Conservation (phyloP, 257 asterid species). For the Jacaranda copaia region DNA sequence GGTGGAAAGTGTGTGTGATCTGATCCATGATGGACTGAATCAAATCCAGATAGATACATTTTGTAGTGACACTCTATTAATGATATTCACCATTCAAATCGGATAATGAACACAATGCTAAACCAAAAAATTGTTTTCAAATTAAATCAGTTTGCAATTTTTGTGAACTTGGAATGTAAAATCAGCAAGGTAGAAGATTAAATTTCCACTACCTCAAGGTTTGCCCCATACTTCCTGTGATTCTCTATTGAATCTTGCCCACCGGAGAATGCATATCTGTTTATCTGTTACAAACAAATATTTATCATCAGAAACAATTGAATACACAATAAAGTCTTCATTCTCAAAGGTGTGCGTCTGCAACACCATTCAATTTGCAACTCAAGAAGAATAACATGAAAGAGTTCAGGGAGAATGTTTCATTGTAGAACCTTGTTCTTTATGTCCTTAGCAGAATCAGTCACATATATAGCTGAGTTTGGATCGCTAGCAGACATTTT, state of each 20-base stretch:
- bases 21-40: not conserved
- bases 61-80: not conserved
- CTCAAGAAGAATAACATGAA: not conserved
- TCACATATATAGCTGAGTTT: slow-evolving; percentile 89
- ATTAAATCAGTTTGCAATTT: not conserved
- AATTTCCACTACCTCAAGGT: slow-evolving; percentile 74
- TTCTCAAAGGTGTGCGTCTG: not conserved
- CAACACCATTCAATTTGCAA: slow-evolving; percentile 2
- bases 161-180: not conserved
- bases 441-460: slow-evolving; percentile 85
- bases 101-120: not conserved
- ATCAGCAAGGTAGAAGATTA: slow-evolving; percentile 3
- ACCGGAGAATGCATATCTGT: slow-evolving; percentile 91
- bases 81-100: not conserved
- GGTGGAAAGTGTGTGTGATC: not conserved
- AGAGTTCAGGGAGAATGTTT: not conserved
- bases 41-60: slow-evolving; percentile 1
- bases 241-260: slow-evolving; percentile 93
- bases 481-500: slow-evolving; percentile 98
- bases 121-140: not conserved
- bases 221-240: slow-evolving; percentile 90
- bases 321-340: not conserved
- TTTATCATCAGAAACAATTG: slow-evolving; percentile 8
- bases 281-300: slow-evolving; percentile 56
- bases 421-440: slow-evolving; percentile 71